A percentile compares a stretch with the other conserved stretches of the same genome.
These are phyloP conservation scores for Nicotiana sylvestris DNA, from an alignment of 257 asterid genomes.

Conservation along the genomic window DNA sequence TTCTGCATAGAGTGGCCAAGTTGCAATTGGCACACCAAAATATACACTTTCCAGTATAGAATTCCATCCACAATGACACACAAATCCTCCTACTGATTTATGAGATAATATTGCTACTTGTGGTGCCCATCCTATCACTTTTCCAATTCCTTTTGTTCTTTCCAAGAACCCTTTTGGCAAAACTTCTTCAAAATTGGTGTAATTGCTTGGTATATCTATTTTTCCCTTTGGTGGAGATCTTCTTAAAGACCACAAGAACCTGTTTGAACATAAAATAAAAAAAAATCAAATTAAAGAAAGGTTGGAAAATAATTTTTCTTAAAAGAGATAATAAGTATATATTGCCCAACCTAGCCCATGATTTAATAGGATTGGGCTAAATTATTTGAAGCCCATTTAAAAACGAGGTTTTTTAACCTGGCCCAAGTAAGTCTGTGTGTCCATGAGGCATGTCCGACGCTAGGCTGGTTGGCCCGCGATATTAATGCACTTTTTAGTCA, in stretches of 20 bases:
- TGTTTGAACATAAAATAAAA: background rate
- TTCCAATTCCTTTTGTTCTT: slow-evolving; percentile 16
- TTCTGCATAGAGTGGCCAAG: slow-evolving; percentile 33
- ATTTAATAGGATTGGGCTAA: too few species aligned
- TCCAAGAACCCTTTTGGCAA: slow-evolving; percentile 24
- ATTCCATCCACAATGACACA: slow-evolving; percentile 30
- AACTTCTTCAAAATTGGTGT: slow-evolving; percentile 6
- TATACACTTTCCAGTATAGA: slow-evolving; percentile 21
- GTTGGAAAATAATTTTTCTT: background rate
- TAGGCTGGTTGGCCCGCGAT: too few species aligned
- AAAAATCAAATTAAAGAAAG: background rate
- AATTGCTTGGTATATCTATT: background rate
- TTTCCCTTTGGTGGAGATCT: slow-evolving; percentile 11
- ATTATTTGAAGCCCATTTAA: too few species aligned
- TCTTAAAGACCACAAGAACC: slow-evolving; percentile 25
- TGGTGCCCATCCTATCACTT: slow-evolving; percentile 29
- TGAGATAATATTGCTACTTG: slow-evolving; percentile 21
- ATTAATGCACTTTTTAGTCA: too few species aligned
- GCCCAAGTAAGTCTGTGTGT: too few species aligned
- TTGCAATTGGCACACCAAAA: slow-evolving; percentile 26
- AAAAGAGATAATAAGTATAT: background rate
- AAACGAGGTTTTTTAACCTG: too few species aligned
- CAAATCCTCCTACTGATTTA: slow-evolving; percentile 21
- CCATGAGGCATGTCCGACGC: too few species aligned
- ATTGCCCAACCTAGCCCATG: too few species aligned